Conservation (phyloP, 148 eudicot genomes). For the Amaranthus palmeri region DNA sequence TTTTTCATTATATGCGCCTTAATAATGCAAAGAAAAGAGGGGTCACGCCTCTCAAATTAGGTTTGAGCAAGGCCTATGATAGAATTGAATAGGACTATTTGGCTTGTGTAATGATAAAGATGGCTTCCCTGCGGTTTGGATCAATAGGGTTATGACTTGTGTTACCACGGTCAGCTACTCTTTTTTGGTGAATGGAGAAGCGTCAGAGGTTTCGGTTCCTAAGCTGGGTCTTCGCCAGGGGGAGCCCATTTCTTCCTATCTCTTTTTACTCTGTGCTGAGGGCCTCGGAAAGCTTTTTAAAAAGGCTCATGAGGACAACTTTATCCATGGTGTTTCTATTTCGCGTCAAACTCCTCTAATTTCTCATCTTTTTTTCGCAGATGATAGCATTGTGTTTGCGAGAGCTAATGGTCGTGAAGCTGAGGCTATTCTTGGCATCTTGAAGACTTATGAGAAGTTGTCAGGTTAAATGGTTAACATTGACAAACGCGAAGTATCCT, state of each 20-base stretch:
- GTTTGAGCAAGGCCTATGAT: background rate
- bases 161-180: background rate
- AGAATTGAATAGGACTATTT: background rate
- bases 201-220: background rate
- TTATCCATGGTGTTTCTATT: background rate
- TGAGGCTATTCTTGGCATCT: background rate
- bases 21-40: background rate
- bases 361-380: background rate
- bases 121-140: background rate
- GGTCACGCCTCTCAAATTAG: background rate
- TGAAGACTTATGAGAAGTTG: background rate
- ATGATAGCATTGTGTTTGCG: background rate
- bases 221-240: background rate
- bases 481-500: background rate
- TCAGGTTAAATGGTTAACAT: background rate
- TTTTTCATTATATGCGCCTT: background rate
- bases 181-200: background rate
- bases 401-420: background rate
- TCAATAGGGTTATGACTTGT: background rate
- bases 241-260: background rate
- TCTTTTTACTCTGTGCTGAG: too few relatives aligned
- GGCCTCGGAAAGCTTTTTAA: background rate
- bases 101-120: background rate
- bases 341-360: background rate
- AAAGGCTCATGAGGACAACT: background rate